Evolutionary conservation across 2,329 filamentous ascomycete species (phyloP), one percentile per base, ranked within the genome.

Genomic region (Cercospora sp.): DNA sequence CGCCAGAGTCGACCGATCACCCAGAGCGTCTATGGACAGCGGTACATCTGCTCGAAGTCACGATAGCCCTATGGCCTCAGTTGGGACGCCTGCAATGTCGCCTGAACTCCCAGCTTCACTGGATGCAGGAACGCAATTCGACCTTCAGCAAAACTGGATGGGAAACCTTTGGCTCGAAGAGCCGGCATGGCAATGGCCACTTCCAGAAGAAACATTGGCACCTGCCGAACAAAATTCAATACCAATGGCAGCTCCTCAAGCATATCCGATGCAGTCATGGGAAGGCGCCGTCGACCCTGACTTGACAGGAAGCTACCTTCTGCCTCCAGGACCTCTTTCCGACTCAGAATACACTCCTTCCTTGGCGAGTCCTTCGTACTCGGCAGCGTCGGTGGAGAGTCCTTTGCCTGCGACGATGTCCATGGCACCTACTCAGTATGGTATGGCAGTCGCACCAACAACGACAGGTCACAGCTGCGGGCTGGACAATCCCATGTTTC

Each of bases 1-100:
- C 42, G 70, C 67, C 10, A 63, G 70, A 26, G 67, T 66, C 1
- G 68, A 70, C 48, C 66, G 68, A 23, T 68, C 64, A 16, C 67
- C 66, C 4, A 48, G 60, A 36, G 66, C 63, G 5, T 68, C 68
- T 5, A 60, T 65, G 4, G 59, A 68, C 7, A 67, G 61, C 42
- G 31, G 31, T 48, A 31, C 30, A 40, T 63, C 45, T 26, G 42
- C 26, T 55, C 28, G 55, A 48, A 69, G 64, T 20, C 61, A 63
- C 31, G 45, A 40, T 9, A 63, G 61, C 48, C 61, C 61, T 36
- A 9, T 30, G 18, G 9, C n/a, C n/a, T 63, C 61, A 12, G 36
- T 23, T 13, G 28, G 40, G 4, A 63, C 61, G 4, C 61, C 67
- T 36, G 64, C 42, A 13, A 42, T 67, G 33, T 33, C 61, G 1